Conservation (phyloP, 208 protist species). For the Zelonia costaricensis region DNA sequence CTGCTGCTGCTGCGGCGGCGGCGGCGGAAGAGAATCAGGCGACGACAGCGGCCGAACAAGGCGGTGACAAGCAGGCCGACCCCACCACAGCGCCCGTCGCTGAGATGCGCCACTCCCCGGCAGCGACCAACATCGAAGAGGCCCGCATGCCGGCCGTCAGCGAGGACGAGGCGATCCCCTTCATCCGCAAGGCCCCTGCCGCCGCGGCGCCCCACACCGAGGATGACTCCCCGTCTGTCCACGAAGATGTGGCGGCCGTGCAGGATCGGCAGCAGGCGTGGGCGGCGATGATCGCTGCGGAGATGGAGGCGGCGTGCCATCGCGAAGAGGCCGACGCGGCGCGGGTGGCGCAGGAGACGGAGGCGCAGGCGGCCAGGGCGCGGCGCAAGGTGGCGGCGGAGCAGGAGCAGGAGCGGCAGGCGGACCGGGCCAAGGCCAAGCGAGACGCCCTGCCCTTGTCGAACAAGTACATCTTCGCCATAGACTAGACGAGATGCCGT, state of each 20-base stretch:
- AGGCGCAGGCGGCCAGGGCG: conserved; percentile 35
- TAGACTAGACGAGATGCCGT: conserved; percentile 47
- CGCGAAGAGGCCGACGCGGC: conserved; percentile 39
- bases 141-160: not conserved
- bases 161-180: conserved; percentile 17
- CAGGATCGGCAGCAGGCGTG: conserved; percentile 68
- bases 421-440: conserved; percentile 38
- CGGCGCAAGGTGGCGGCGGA: conserved; percentile 38
- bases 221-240: not conserved
- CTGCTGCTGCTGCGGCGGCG: conserved; percentile 17
- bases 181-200: conserved; percentile 14
- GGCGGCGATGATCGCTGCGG: conserved; percentile 45
- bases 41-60: not conserved
- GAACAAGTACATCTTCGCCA: conserved; percentile 83
- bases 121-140: not conserved
- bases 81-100: not conserved
- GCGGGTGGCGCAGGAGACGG: conserved; percentile 37
- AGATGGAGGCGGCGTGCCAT: conserved; percentile 37
- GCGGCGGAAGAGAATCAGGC: conserved; percentile 7
- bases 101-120: too few species aligned
- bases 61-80: not conserved
- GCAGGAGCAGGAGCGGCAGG: conserved; percentile 49
- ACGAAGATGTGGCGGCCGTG: conserved; percentile 26
- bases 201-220: not conserved
- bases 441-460: conserved; percentile 59